phyloP scores from a whole-genome alignment of 495 filamentous ascomycete genomes.

The Penicillium pulvis region DNA sequence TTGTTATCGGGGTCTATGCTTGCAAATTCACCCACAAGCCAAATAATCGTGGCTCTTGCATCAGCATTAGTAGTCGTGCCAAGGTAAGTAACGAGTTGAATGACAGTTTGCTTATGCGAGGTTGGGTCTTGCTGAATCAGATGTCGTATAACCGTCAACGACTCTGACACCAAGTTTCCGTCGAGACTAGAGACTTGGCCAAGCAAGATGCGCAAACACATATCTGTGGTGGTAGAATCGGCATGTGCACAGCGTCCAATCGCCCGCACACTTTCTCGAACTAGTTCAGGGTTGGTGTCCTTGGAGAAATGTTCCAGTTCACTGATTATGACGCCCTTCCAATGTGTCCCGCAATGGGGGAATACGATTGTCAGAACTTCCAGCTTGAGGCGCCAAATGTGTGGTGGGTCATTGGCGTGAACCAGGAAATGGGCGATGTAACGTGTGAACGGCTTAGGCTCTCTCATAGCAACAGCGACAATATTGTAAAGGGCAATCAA shows the following conservation, averaged over 20 bases:
- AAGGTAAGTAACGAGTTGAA: slow-evolving; percentile 88
- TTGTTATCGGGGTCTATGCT: slow-evolving; percentile 76
- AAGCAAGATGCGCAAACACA: slow-evolving; percentile 81
- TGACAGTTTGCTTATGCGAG: slow-evolving; percentile 76
- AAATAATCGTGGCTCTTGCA: slow-evolving; percentile 90
- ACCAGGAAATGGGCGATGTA: slow-evolving; percentile 88
- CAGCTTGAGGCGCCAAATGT: slow-evolving; percentile 87
- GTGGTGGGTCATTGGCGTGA: slow-evolving; percentile 74
- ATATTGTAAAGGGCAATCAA: slow-evolving; percentile 91
- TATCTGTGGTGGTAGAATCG: slow-evolving; percentile 64
- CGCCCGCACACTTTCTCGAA: slow-evolving; percentile 84
- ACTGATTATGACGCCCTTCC: slow-evolving; percentile 82
- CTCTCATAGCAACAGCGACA: slow-evolving; percentile 76
- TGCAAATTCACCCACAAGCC: slow-evolving; percentile 95
- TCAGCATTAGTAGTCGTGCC: slow-evolving; percentile 81
- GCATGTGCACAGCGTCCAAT: slow-evolving; percentile 91
- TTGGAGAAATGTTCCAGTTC: slow-evolving; percentile 92
- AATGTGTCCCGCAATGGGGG: slow-evolving; percentile 70
- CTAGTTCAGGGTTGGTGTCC: slow-evolving; percentile 71
- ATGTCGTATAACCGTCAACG: slow-evolving; percentile 89
- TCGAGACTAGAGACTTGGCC: slow-evolving; percentile 82
- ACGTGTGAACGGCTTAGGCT: slow-evolving; percentile 75
- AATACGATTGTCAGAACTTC: slow-evolving; percentile 90
- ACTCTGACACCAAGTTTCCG: slow-evolving; percentile 84
- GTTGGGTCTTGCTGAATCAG: slow-evolving; percentile 88